Percentiles rank a stretch among this genome's conserved stretches.
Conservation (phyloP, 768 basidiomycete species). For the Tulasnella sp. region DNA sequence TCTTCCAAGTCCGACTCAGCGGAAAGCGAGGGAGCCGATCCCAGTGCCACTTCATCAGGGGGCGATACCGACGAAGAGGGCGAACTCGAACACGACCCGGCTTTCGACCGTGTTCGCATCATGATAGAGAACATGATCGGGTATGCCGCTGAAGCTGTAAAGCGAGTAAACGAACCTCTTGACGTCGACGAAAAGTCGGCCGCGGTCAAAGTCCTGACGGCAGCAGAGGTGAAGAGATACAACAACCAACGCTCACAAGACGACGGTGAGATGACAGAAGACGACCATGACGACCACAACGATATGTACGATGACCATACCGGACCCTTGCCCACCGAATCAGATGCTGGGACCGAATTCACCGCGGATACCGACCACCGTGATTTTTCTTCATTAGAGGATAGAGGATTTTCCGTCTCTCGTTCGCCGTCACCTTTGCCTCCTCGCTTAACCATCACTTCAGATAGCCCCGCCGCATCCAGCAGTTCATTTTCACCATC, state of each 20-base stretch:
- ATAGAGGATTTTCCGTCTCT: no score
- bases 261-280: background rate
- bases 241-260: background rate
- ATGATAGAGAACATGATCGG: conserved; percentile 20
- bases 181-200: conserved; percentile 27
- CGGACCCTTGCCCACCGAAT: no score
- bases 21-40: conserved; percentile 23
- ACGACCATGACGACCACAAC: background rate
- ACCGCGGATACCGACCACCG: no score
- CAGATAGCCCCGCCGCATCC: background rate
- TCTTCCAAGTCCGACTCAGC: conserved; percentile 41
- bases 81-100: conserved; percentile 20
- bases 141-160: conserved; percentile 21
- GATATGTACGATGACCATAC: background rate
- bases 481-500: background rate
- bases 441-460: background rate
- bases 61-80: conserved; percentile 18
- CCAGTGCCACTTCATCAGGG: conserved; percentile 13
- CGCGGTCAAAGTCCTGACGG: conserved; percentile 49
- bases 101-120: conserved; percentile 20
- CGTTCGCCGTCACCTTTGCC: background rate
- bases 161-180: conserved; percentile 29
- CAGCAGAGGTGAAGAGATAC: conserved; percentile 44
- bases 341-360: no score
- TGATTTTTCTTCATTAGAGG: no score